Percentiles rank a stretch among this genome's conserved stretches.
Evolutionary conservation across 129 eudicot genomes (phyloP).

Genomic region (Daucus carota): DH1_v3.0 NC_030388.2:26139001-26139500

Average conservation of each 20-base stretch:
- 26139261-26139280: constrained; percentile 52
- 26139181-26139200: background rate
- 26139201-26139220: background rate
- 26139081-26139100: constrained; percentile 97
- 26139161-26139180: background rate
- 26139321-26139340: constrained; percentile 40
- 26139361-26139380: background rate
- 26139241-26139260: constrained; percentile 92
- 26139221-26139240: constrained; percentile 92
- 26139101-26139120: constrained; percentile 88
- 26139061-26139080: constrained; percentile 90
- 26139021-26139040: constrained; percentile 63
- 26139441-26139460: background rate
- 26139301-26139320: constrained; percentile 57
- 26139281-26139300: constrained; percentile 73
- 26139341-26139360: background rate
- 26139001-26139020: constrained; percentile 80
- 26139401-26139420: background rate
- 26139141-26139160: background rate
- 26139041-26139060: constrained; percentile 88
- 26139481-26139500: constrained; percentile 81
- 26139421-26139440: background rate
- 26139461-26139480: constrained; percentile 52
- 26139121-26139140: constrained; percentile 82
- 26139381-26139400: background rate